Evolutionary conservation across 1,139 yeast species (phyloP), one percentile per base, ranked within the genome.

Genomic region (Diutina scorzettiae): DNA sequence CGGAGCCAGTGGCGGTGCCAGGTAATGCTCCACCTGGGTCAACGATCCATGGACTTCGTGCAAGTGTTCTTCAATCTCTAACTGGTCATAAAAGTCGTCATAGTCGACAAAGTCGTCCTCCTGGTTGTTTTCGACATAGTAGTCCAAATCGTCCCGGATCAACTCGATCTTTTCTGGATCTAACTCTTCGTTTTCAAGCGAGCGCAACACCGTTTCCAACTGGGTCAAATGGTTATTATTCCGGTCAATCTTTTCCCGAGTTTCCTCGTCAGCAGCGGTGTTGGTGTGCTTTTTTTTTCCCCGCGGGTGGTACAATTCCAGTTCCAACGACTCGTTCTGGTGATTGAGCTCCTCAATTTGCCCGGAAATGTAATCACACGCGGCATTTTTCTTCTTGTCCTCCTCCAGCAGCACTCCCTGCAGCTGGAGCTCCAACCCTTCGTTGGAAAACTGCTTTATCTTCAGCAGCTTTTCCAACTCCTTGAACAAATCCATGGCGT

Each of bases 91-190:
- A 49, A 91, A 78, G 29, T 87, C 91, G 53, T 91, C 97, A 59
- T 91, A 95, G 55, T 91, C 97, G 20, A 91, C 84, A 59, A 87
- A 93, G 54, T 89, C 96, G n/a, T 81, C 95, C 45, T 87, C 96
- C 60, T 84, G 94, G 56, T 91, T 93, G 48, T 91, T 84, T 48
- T 91, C 97, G 39, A 93, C 95, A 58, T 87, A 91, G 61, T 89
- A 91, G 51, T 76, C 86, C 56, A 93, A 83, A 58, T 91, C 97
- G 46, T 93, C 99, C 54, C 81, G 81, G 45, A 86, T 76, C 25
- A 74, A 81, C 53, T 82, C 83, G 16, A 93, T 77, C 46, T 76
- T 76, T 21, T 86, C 95, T 1, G 93, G 84, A 41, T 83, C 89
- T 50, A 91, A 63, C 44, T 76, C 81, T 48, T 87, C 95, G 58